Conservation (phyloP, 2,329 filamentous ascomycete species). For the Mycosphaerella sp. region DNA sequence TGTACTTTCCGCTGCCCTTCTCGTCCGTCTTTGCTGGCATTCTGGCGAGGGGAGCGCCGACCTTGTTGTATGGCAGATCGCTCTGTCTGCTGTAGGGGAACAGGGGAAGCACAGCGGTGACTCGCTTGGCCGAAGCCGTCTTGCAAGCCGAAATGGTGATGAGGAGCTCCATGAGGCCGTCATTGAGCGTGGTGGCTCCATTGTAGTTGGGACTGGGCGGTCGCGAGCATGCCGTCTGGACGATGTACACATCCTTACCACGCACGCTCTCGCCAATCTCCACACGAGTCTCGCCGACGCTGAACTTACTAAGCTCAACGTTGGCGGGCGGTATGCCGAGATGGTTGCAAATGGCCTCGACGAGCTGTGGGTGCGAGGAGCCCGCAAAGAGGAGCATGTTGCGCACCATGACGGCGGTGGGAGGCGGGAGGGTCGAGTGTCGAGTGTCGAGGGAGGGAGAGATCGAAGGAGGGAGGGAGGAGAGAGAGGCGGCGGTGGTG, state of each 20-base stretch:
- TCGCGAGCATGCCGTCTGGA: conserved; percentile 58
- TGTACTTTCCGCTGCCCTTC: conserved; percentile 55
- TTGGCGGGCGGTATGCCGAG: conserved; percentile 81
- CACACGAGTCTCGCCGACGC: conserved; percentile 87
- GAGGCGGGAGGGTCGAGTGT: neutral
- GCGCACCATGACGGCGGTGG: conserved; percentile 64
- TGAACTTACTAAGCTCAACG: conserved; percentile 84
- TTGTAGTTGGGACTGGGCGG: conserved; percentile 9
- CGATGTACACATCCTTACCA: conserved; percentile 98
- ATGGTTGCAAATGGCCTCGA: conserved; percentile 78
- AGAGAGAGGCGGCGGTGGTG: neutral
- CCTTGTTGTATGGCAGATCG: conserved; percentile 94
- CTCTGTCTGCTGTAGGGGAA: conserved; percentile 97
- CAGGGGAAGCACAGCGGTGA: conserved; percentile 88
- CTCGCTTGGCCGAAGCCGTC: conserved; percentile 81
- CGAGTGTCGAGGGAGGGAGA: too few species aligned
- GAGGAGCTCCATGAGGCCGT: conserved; percentile 91
- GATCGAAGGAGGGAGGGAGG: too few species aligned
- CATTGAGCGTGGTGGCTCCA: conserved; percentile 51
- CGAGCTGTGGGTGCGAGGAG: conserved; percentile 83
- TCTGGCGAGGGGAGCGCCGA: conserved; percentile 78
- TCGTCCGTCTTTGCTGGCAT: conserved; percentile 51
- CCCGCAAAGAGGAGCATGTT: conserved; percentile 93
- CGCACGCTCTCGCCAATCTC: conserved; percentile 96
- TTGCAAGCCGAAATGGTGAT: conserved; percentile 99